Conservation (phyloP, 352 stramenopile species). For the Pythium catenulatum region DNA sequence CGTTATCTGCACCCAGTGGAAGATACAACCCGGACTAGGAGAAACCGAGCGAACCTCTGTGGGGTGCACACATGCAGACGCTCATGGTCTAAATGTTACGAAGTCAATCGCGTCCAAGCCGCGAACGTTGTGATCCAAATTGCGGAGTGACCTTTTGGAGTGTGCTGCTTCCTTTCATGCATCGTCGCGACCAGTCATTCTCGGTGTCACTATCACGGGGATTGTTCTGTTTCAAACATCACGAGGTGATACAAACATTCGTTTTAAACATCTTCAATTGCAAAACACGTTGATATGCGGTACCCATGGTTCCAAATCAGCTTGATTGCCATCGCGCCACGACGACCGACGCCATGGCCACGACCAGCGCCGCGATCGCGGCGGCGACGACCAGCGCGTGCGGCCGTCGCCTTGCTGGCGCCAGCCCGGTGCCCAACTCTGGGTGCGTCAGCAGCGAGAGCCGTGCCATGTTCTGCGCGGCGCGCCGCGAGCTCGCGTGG, state of each 20-base stretch:
- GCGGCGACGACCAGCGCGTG: not conserved
- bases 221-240: not conserved
- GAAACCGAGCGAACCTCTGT: conserved; percentile 73
- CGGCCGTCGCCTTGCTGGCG: not conserved
- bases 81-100: too few relatives aligned
- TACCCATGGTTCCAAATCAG: too few relatives aligned
- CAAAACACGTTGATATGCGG: not conserved
- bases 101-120: too few relatives aligned
- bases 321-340: too few relatives aligned
- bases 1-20: conserved; percentile 69
- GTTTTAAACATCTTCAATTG: conserved; percentile 10
- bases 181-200: not conserved
- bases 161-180: too few relatives aligned
- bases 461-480: conserved; percentile 54
- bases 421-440: not conserved
- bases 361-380: not conserved
- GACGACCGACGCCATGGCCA: not conserved
- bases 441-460: conserved; percentile 59
- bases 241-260: not conserved
- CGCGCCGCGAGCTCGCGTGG: conserved; percentile 15
- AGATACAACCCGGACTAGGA: conserved; percentile 68
- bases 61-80: conserved; percentile 59
- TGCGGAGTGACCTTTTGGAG: too few relatives aligned
- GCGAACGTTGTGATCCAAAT: too few relatives aligned
- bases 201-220: not conserved